Evolutionary conservation across 1,139 yeast genomes (phyloP), one percentile per base, ranked within the genome.

Genomic region (Kodamaea anthophila): DNA sequence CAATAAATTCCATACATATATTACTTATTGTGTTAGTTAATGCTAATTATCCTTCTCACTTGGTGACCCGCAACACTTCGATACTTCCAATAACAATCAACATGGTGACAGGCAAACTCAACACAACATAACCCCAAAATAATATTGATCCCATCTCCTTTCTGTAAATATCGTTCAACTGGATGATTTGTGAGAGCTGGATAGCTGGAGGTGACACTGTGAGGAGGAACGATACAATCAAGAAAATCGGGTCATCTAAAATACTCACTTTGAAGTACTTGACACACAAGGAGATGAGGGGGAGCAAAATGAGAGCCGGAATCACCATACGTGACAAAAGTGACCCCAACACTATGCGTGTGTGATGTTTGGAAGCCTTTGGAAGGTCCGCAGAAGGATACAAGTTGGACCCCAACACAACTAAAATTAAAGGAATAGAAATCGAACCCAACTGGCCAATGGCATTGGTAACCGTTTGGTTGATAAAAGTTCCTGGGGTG

Each of bases 151-250:
- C 77, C 91, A 84, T 84, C 51, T 84, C 94, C 46, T 71, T 69
- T 47, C 84, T 91, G 51, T 77, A 83, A 19, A 83, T 70, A 39
- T 74, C 77, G 51, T 83, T 83, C 41, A 83, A 60, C 51, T 82
- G 93, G 41, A 87, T 80, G 42, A 83, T 83, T 51, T 83, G 94
- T 21, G 87, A 77, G 30, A 83, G 66, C 58, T 83, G 94, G 44
- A 83, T 82, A 5, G 93, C 93, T 1, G 94, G 94, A 2, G 94
- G 94, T 2, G 88, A 74, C 3, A 82, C 71, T 5, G 91, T 81
- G 29, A 83, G 66, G 13, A 83, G 64, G 45, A 84, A 84, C 15
- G 85, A 73, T 22, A 85, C 87, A 36, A 83, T 74, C 42, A 83
- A 59, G 47, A 84, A 84, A 34, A 84, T 81, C 13, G 94, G 94